These are phyloP conservation scores for Coniochaeta sp. DNA, from an alignment of 2,329 filamentous ascomycete genomes.

Conservation along the genomic window DNA sequence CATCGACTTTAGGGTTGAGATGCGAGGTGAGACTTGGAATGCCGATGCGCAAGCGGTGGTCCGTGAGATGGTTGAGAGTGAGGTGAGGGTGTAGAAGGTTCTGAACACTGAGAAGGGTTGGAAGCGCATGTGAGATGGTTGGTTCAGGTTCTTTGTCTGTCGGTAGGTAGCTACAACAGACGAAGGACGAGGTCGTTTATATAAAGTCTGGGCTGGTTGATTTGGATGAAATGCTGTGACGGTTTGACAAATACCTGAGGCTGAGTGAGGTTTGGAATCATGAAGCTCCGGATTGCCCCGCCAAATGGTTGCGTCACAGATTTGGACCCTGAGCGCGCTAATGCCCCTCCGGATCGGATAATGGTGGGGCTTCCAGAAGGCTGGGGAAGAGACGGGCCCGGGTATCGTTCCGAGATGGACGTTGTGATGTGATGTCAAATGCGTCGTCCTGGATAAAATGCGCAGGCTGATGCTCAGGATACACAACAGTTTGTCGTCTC, in stretches of 20 bases:
- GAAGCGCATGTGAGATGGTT: conserved; percentile 30
- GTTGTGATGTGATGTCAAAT: no score
- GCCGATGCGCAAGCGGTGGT: no score
- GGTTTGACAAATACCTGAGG: conserved; percentile 2
- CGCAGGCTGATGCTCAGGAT: no score
- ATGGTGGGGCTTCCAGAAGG: no score
- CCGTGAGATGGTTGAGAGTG: conserved; percentile 33
- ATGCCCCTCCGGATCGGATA: no score
- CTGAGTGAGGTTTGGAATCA: conserved; percentile 3
- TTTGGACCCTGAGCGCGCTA: no score
- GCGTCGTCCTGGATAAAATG: no score
- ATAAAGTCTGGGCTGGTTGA: neutral
- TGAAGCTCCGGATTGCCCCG: conserved; percentile 1
- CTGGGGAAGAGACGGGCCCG: no score
- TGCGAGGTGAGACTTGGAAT: conserved; percentile 15
- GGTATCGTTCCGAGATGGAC: no score
- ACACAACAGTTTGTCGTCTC: no score
- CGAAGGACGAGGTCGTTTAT: neutral
- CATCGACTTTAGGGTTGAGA: conserved; percentile 49
- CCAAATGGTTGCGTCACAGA: conserved; percentile 8
- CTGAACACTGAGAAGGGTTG: conserved; percentile 37
- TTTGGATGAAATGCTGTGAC: neutral
- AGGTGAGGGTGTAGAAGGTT: conserved; percentile 38
- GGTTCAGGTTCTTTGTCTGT: neutral
- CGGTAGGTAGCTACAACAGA: neutral